These are phyloP conservation scores for Aschersonia sp. DNA, from an alignment of 2,329 filamentous ascomycete genomes.

Conservation along the genomic window DNA sequence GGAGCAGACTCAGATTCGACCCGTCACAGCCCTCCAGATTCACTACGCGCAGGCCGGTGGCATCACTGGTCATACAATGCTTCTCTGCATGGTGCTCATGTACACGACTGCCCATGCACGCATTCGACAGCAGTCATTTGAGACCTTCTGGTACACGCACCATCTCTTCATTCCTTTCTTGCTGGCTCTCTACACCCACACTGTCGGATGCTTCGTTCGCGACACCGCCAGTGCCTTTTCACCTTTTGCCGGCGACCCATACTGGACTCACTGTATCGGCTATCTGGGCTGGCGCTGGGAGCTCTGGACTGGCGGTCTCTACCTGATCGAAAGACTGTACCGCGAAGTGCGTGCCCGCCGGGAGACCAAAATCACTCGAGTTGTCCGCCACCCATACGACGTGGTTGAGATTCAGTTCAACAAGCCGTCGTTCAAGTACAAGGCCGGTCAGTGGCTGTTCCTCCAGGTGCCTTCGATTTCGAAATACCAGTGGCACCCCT, in stretches of 20 bases:
- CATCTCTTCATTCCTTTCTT: conserved; percentile 97
- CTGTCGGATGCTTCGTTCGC: conserved; percentile 89
- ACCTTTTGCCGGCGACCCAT: conserved; percentile 66
- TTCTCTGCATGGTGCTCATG: conserved; percentile 97
- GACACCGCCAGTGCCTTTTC: conserved; percentile 59
- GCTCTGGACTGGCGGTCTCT: conserved; percentile 69
- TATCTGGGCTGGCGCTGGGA: conserved; percentile 98
- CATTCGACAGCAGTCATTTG: conserved; percentile 92
- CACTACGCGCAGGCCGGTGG: conserved; percentile 83
- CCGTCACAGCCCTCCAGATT: conserved; percentile 70
- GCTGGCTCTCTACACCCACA: conserved; percentile 87
- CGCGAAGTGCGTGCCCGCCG: conserved; percentile 77
- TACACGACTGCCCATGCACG: conserved; percentile 89
- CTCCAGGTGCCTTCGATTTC: conserved; percentile 84
- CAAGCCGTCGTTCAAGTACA: conserved; percentile 96
- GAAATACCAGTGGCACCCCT: conserved; percentile 90
- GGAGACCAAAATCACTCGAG: conserved; percentile 78
- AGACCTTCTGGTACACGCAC: conserved; percentile 99
- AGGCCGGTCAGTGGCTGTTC: conserved; percentile 96
- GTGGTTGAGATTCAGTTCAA: conserved; percentile 94
- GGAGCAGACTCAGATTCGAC: conserved; percentile 69
- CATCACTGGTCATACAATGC: conserved; percentile 92
- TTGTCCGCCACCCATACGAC: conserved; percentile 91
- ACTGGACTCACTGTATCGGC: conserved; percentile 88
- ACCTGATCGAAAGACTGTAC: conserved; percentile 77